Evolutionary conservation across 2,329 filamentous ascomycete species (phyloP), one percentile per base, ranked within the genome.

Genomic region (Aspergillus proliferans): DNA sequence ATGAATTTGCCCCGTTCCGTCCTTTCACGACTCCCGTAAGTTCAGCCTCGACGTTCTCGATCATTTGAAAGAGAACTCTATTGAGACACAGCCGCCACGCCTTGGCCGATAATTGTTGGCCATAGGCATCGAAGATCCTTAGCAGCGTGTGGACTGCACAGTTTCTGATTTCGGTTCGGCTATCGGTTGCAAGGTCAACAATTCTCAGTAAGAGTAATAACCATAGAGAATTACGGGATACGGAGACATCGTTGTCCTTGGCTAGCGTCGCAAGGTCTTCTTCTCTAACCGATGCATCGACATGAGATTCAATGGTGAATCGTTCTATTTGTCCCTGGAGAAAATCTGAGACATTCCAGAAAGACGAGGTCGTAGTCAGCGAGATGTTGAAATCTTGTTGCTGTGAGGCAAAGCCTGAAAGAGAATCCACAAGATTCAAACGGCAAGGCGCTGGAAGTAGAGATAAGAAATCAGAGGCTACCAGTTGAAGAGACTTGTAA

Each of bases 291-390:
- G 52, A 76, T 72, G 64, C 57, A 51, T 70, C 66, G 33, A 72
- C 59, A 46, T 68, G 61, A 10, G 57, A 58, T 47, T 69, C 67
- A 45, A 71, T 62, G 2, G 62, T 68, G 45, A 70, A 69, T 10
- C 64, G 59, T 19, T 75, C 71, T 44, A 74, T 73, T 34, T 75
- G 72, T 6, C 70, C 69, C 48, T 81, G 78, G 18, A 97, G 76
- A 55, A 91, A 93, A 66, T 96, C 91, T 0, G 92, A 95, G 6
- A 96, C 80, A 47, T 92, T 91, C 89, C 91, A 96, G 67, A 95
- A 95, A 63, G 95, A 93, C 0, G 92, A 95, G 7, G 95, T 88
- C 1, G 91, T 93, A 30, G 93, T 97, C 22, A 98, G 76, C 0
- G 92, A 92, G 61, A 97, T 94, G 58, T 98, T 98, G 34, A 98